Evolutionary conservation across 2,329 filamentous ascomycete genomes (phyloP), one percentile per base, ranked within the genome.

Genomic region (Paraconiothyrium sp.): DNA sequence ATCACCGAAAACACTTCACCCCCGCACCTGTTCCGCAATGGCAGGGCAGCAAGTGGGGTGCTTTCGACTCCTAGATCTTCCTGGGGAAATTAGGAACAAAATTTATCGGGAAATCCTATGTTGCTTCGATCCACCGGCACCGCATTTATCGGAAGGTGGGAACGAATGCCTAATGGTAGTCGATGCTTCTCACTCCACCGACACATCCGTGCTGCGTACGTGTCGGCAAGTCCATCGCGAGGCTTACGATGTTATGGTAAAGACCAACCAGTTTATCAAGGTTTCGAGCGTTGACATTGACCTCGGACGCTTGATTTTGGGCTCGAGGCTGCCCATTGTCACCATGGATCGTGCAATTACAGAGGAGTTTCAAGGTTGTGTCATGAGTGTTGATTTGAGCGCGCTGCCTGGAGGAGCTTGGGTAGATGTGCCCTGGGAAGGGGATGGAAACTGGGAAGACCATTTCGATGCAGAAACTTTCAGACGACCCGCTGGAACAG

Each of bases 211-310:
- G 13, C 60, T 70, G 14, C 58, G 61, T 8, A 61, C 61, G 7
- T 63, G 57, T 52, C 62, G 60, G 27, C 24, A 61, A 35, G 54
- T 70, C 24, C 60, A 70, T 49, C 57, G 54, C 35, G 64, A 70
- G 57, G 67, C 67, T 2, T 68, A 67, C 54, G 64, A 67, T 60
- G 48, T 64, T 51, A 67, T 70, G 66, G 57, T 67, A 30, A 68
- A 68, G 46, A 63, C 55, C 0, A 70, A 67, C 47, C 48, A 52
- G 5, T 67, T 67, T 47, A 58, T 69, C 27, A 32, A 55, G 14
- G 52, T 66, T 30, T 30, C 30, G 10, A 49, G 54, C n/a, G 6
- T 34, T 20, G 54, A 54, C 22, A 57, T 57, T 2, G 30, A 37
- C 9, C 22, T 61, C 10, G 8, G 39, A 6, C 4, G 11, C 11